Evolutionary conservation across 371 early-diverging fungal species (phyloP), one percentile per base, ranked within the genome.

Genomic region (Funneliformis caledonium): DNA sequence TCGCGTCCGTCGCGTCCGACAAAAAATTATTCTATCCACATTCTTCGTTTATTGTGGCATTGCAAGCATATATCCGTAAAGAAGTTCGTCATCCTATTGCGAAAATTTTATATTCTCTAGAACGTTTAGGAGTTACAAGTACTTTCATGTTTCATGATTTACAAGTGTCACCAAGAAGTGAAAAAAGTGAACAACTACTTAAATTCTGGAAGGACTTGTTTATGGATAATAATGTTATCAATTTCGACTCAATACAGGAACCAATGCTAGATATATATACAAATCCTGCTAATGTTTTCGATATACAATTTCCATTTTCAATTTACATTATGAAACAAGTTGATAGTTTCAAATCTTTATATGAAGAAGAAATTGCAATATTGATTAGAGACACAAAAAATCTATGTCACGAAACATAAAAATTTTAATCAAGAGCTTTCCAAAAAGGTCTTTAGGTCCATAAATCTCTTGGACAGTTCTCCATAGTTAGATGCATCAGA

Each of bases 221-320:
- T 68, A 22, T 22, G 19, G 56, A 79, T 65, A 31, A 70, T n/a
- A 60, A 45, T 33, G 16, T 68, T 22, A 33, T 79, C 11, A 52
- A 70, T 12, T 47, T 69, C 16, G 80, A 79, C 4, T n/a, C 6
- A 14, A 11, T 42, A 9, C 37, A 7, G 4, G 74, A 80, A 11
- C 80, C 80, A 31, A 42, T 22, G 47, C 80, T 73, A n/a, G 64
- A 80, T 59, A 31, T 8, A 26, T 80, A 73, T 62, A 37, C 0
- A 26, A 59, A 72, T 31, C 65, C 73, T 45, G n/a, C 1, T 50
- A 22, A 19, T 16, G 31, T 72, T 45, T 72, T 72, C 37, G 45
- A 56, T 12, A 12, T 80, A 9, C 73, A 42, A 14, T 80, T 80
- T 42, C 80, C 80, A 70, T 80, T 80, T 60, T 80, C 80, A 16